phyloP scores from a whole-genome alignment of 164 flowering plant genomes.

The Echeveria elegans region DNA sequence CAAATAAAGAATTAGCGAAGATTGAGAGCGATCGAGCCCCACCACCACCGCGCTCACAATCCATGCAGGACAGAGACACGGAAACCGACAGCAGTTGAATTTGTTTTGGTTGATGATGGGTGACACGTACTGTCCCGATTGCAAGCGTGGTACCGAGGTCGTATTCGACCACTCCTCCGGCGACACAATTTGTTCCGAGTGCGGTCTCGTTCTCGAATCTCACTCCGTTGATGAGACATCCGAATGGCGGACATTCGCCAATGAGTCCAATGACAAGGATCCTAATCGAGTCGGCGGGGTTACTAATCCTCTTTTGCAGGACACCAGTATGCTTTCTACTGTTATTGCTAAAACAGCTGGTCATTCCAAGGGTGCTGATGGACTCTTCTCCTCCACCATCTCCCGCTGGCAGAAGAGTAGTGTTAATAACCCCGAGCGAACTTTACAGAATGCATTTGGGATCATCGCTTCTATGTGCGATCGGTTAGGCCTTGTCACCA shows the following conservation, averaged over 20 bases:
- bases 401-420: slow-evolving; percentile 46
- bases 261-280: slow-evolving; percentile 40
- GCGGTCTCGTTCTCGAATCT: slow-evolving; percentile 41
- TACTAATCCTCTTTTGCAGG: slow-evolving; percentile 34
- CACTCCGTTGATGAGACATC: slow-evolving; percentile 50
- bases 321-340: slow-evolving; percentile 33
- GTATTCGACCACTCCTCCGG: slow-evolving; percentile 52
- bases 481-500: slow-evolving; percentile 54
- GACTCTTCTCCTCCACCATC: slow-evolving; percentile 27
- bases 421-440: slow-evolving; percentile 29
- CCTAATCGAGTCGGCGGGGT: slow-evolving; percentile 44
- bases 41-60: no score
- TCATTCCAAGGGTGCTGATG: slow-evolving; percentile 25
- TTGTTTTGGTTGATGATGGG: slow-evolving; percentile 17
- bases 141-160: slow-evolving; percentile 39
- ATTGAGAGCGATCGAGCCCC: no score
- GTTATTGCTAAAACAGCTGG: slow-evolving; percentile 43
- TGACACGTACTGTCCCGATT: slow-evolving; percentile 36
- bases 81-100: no score
- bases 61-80: no score
- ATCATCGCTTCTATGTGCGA: not conserved
- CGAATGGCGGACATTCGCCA: slow-evolving; percentile 51
- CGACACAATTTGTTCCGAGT: slow-evolving; percentile 46
- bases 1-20: no score
- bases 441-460: not conserved